phyloP scores from a whole-genome alignment of 1,284 basidiomycete species.

The Mycosarcoma mackinlayi region DNA sequence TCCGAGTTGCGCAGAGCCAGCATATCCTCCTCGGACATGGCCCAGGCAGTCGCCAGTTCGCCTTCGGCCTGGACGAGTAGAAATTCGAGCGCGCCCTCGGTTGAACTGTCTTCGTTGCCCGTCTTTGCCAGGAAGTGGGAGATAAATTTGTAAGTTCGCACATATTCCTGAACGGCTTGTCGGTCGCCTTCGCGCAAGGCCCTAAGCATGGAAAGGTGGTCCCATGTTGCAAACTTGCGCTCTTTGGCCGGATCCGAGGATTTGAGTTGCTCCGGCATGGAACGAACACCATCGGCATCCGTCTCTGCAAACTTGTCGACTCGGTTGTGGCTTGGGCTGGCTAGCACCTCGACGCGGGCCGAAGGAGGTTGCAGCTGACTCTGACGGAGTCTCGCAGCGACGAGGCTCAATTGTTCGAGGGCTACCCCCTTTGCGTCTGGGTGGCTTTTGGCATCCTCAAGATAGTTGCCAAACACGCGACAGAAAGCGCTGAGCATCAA shows the following conservation, averaged over 20 bases:
- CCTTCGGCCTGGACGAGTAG: slow-evolving; percentile 53
- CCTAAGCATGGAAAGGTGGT: slow-evolving; percentile 41
- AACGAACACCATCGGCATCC: not conserved
- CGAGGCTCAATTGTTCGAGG: slow-evolving; percentile 90
- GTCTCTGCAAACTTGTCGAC: not conserved
- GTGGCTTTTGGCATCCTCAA: slow-evolving; percentile 79
- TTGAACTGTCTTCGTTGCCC: slow-evolving; percentile 48
- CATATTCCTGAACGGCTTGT: slow-evolving; percentile 74
- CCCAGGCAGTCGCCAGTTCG: slow-evolving; percentile 49
- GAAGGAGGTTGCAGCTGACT: slow-evolving; percentile 37
- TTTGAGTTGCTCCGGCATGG: not conserved
- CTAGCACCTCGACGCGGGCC: not conserved
- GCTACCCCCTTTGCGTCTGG: slow-evolving; percentile 78
- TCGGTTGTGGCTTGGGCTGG: not conserved
- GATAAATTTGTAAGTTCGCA: slow-evolving; percentile 76
- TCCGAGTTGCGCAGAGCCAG: slow-evolving; percentile 12
- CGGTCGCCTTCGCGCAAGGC: slow-evolving; percentile 68
- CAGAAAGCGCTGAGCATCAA: slow-evolving; percentile 72
- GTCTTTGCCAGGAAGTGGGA: slow-evolving; percentile 74
- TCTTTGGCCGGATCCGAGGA: slow-evolving; percentile 11
- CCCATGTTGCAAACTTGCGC: slow-evolving; percentile 25
- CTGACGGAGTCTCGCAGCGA: slow-evolving; percentile 80
- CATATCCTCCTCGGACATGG: slow-evolving; percentile 25
- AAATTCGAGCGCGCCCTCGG: slow-evolving; percentile 46
- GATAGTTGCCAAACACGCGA: slow-evolving; percentile 41